Percentiles rank a stretch among this genome's conserved stretches.
These are phyloP conservation scores for Euphorbia celastroides DNA, from an alignment of 441 rosid genomes.

Conservation along the genomic window DNA sequence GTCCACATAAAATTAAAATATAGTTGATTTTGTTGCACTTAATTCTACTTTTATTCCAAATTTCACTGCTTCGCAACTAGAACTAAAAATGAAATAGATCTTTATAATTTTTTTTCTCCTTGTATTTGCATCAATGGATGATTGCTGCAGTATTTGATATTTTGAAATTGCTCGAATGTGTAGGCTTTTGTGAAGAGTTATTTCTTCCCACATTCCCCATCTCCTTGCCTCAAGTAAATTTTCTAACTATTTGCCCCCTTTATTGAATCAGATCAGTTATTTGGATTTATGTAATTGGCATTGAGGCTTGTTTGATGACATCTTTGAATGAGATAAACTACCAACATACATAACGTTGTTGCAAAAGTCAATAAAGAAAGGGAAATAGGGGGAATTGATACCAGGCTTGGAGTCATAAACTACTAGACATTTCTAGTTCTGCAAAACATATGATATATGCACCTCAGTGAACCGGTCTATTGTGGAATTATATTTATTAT, in stretches of 20 bases:
- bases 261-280: neutral
- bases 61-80: neutral
- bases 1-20: neutral
- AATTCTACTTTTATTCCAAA: neutral
- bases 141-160: neutral
- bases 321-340: slow-evolving; percentile 30
- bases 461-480: no score
- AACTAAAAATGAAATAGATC: neutral
- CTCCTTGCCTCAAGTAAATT: slow-evolving; percentile 69
- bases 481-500: no score
- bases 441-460: neutral
- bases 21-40: neutral
- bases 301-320: neutral
- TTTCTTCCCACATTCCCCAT: slow-evolving; percentile 72
- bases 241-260: neutral
- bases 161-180: slow-evolving; percentile 12
- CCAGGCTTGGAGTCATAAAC: neutral
- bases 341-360: neutral
- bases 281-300: neutral
- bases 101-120: neutral
- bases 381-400: neutral
- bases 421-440: neutral
- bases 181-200: slow-evolving; percentile 84
- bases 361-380: neutral
- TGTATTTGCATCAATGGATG: neutral